These are phyloP conservation scores for Limtongia smithiae DNA, from an alignment of 805 yeast species.

Conservation along the genomic window DNA sequence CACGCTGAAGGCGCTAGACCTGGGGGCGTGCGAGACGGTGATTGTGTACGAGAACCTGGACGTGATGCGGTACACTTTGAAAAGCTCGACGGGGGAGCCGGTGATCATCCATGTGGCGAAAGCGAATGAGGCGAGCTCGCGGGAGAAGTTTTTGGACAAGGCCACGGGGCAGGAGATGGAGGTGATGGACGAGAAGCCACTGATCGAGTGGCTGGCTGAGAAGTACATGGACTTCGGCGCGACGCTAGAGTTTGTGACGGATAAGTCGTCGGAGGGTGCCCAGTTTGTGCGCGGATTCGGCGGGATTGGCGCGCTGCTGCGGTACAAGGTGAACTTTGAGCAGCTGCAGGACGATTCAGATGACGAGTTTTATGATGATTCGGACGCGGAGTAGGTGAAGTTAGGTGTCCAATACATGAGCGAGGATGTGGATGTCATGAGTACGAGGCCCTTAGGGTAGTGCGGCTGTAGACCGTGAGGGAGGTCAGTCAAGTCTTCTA, in stretches of 20 bases:
- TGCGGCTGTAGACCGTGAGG: too few species aligned
- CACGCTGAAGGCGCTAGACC: conserved; percentile 90
- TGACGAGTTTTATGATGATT: conserved; percentile 79
- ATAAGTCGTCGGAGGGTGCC: conserved; percentile 96
- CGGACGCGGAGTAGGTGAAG: too few species aligned
- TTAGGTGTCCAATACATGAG: too few species aligned
- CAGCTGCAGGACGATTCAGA: conserved; percentile 86
- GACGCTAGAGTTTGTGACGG: conserved; percentile 90
- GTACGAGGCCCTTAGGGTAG: too few species aligned
- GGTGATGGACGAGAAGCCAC: conserved; percentile 72
- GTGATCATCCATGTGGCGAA: conserved; percentile 71
- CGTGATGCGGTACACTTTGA: conserved; percentile 75
- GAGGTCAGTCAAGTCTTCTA: too few species aligned
- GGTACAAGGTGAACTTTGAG: conserved; percentile 96
- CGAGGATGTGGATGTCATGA: too few species aligned
- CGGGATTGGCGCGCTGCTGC: conserved; percentile 95
- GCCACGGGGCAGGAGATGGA: conserved; percentile 91
- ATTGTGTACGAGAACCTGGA: conserved; percentile 93
- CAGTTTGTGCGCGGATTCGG: conserved; percentile 98
- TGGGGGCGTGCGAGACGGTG: conserved; percentile 91
- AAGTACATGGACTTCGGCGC: conserved; percentile 94
- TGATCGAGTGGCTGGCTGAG: conserved; percentile 97
- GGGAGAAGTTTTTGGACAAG: conserved; percentile 69
- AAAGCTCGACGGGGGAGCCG: conserved; percentile 76
- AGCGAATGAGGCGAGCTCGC: conserved; percentile 35